Conservation (phyloP, 345 rosid species). For the Citropsis articulata region DNA sequence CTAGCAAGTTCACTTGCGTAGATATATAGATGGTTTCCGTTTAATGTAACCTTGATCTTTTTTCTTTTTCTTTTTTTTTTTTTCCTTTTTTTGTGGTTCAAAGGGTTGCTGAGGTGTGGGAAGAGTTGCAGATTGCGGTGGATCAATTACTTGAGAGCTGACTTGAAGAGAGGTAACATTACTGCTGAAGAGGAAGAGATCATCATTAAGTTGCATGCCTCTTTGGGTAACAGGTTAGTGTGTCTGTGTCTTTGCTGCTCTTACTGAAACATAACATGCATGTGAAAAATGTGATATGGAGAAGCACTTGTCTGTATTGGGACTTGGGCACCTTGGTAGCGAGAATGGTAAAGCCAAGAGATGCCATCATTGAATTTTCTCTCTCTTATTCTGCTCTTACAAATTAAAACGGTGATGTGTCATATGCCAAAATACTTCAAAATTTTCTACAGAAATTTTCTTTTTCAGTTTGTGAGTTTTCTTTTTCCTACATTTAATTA, state of each 20-base stretch:
- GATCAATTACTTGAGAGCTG: constrained; percentile 75
- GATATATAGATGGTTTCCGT: neutral
- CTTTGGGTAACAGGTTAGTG: constrained; percentile 73
- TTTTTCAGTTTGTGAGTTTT: neutral
- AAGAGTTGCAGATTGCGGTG: constrained; percentile 92
- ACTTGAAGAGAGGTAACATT: constrained; percentile 78
- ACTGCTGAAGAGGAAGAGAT: constrained; percentile 59
- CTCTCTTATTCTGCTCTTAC: too few relatives aligned
- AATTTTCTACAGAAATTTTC: neutral
- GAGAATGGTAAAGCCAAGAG: too few relatives aligned
- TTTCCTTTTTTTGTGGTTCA: neutral
- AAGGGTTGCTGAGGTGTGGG: constrained; percentile 85
- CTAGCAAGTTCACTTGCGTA: neutral
- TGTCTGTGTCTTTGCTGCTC: neutral
- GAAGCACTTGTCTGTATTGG: too few relatives aligned
- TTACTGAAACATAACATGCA: too few relatives aligned
- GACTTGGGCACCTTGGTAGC: too few relatives aligned
- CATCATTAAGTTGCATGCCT: constrained; percentile 58
- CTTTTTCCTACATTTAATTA: neutral
- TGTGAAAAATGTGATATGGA: neutral
- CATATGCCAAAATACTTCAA: too few relatives aligned
- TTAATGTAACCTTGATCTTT: too few relatives aligned
- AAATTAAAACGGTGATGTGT: too few relatives aligned
- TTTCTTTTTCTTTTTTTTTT: neutral
- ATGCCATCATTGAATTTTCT: too few relatives aligned